Evolutionary conservation across 176 grass and related monocot genomes (phyloP).

Genomic region (maize (Zea mays)): Zm-B73-REFERENCE-NAM-5.0 NC_050096.1:40359001-40359500

Average conservation of each 20-base stretch:
- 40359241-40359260: constrained; percentile 45
- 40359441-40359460: constrained; percentile 7
- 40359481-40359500: constrained; percentile 12
- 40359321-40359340: constrained; percentile 48
- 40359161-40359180: constrained; percentile 48
- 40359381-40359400: constrained; percentile 27
- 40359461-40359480: not conserved
- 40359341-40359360: constrained; percentile 52
- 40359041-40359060: not conserved
- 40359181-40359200: constrained; percentile 70
- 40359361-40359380: constrained; percentile 50
- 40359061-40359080: not conserved
- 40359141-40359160: constrained; percentile 63
- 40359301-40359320: constrained; percentile 74
- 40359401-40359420: not conserved
- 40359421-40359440: not conserved
- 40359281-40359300: constrained; percentile 48
- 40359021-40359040: not conserved
- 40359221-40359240: constrained; percentile 55
- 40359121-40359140: constrained; percentile 57
- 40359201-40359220: constrained; percentile 60
- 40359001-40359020: not conserved
- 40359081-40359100: constrained; percentile 17
- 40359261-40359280: constrained; percentile 55
- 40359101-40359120: not conserved